Conservation (phyloP, 2,329 filamentous ascomycete species). For the Sclerotinia trifoliorum region DNA sequence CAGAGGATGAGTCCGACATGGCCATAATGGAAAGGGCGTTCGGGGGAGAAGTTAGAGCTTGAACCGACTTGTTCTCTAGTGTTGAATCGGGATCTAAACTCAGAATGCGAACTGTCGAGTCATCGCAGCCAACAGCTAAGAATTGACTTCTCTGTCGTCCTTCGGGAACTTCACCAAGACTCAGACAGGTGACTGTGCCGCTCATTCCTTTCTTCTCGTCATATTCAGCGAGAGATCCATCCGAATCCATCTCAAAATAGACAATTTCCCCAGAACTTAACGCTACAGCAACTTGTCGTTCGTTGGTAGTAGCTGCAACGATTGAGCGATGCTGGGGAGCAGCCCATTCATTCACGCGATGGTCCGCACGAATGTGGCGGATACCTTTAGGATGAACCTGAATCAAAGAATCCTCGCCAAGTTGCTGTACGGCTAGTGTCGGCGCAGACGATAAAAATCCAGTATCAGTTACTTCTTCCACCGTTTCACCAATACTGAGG, state of each 20-base stretch:
- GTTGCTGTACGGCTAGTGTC: slow-evolving; percentile 87
- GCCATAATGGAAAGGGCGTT: slow-evolving; percentile 87
- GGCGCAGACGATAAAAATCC: slow-evolving; percentile 86
- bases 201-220: slow-evolving; percentile 95
- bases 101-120: slow-evolving; percentile 90
- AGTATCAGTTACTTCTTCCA: slow-evolving; percentile 92
- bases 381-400: slow-evolving; percentile 98
- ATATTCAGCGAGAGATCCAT: slow-evolving; percentile 88
- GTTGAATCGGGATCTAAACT: slow-evolving; percentile 88
- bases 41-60: slow-evolving; percentile 86
- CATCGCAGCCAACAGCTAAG: slow-evolving; percentile 93
- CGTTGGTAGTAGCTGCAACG: slow-evolving; percentile 89
- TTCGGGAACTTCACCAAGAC: slow-evolving; percentile 87
- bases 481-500: slow-evolving; percentile 92
- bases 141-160: slow-evolving; percentile 87
- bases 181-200: slow-evolving; percentile 92
- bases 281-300: slow-evolving; percentile 88
- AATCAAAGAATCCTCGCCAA: slow-evolving; percentile 88
- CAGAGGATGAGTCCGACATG: slow-evolving; percentile 91
- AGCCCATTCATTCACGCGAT: slow-evolving; percentile 87
- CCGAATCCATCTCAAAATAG: slow-evolving; percentile 95
- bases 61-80: slow-evolving; percentile 89
- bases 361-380: slow-evolving; percentile 75
- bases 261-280: slow-evolving; percentile 95
- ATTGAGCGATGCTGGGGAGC: slow-evolving; percentile 93